Conservation (phyloP, 139 green algal species). For the Axilococcus clingmanii region DNA sequence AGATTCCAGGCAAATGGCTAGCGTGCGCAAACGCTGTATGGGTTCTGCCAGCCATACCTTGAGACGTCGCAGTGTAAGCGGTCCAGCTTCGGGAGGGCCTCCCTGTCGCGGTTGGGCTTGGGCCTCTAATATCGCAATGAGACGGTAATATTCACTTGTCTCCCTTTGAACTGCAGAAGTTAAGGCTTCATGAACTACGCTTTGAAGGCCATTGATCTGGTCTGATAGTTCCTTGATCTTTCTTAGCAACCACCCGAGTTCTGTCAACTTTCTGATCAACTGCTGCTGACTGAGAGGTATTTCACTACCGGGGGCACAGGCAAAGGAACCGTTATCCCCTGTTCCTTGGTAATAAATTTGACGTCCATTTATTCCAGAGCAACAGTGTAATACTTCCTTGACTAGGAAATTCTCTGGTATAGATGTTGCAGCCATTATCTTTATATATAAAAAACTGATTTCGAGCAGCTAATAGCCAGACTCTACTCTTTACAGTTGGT, state of each 20-base stretch:
- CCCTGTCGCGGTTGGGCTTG: slow-evolving; percentile 26
- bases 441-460: too few species aligned
- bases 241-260: slow-evolving; percentile 62
- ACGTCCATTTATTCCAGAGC: slow-evolving; percentile 63
- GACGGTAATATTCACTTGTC: slow-evolving; percentile 67
- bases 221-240: slow-evolving; percentile 2
- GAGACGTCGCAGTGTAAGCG: slow-evolving; percentile 72
- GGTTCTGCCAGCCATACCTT: slow-evolving; percentile 78
- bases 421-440: slow-evolving; percentile 7
- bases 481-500: too few species aligned
- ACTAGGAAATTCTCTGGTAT: slow-evolving; percentile 57
- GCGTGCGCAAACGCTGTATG: slow-evolving; percentile 54
- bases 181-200: slow-evolving; percentile 16
- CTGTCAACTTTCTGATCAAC: slow-evolving; percentile 39
- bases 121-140: slow-evolving; percentile 80
- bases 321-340: slow-evolving; percentile 6
- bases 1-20: slow-evolving; percentile 64
- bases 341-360: neutral
- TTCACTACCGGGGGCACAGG: slow-evolving; percentile 8
- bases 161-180: slow-evolving; percentile 37
- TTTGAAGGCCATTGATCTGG: neutral
- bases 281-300: slow-evolving; percentile 22
- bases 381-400: slow-evolving; percentile 64
- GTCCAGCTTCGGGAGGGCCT: neutral
- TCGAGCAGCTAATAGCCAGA: too few species aligned